Percentiles rank a stretch among this genome's conserved stretches.
These are phyloP conservation scores for Xylaria nigripes DNA, from an alignment of 495 filamentous ascomycete genomes.

Conservation along the genomic window DNA sequence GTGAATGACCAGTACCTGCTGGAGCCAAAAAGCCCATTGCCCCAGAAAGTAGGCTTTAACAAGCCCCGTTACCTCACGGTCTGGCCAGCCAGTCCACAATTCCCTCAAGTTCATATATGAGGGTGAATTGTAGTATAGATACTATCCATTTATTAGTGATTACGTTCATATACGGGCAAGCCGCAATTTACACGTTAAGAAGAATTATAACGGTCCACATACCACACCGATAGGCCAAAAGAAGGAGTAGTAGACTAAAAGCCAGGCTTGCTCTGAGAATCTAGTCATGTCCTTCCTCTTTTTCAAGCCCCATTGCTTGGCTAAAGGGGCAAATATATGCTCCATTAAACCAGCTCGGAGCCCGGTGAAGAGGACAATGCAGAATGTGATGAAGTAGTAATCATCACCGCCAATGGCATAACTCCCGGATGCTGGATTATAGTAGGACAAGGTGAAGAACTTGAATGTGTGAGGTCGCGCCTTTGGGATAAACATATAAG, in stretches of 20 bases:
- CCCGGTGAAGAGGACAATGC: conserved; percentile 76
- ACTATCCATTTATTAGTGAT: conserved; percentile 45
- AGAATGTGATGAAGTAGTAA: conserved; percentile 67
- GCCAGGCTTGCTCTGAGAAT: conserved; percentile 91
- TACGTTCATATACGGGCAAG: not conserved
- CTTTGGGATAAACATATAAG: conserved; percentile 71
- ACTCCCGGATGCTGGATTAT: conserved; percentile 53
- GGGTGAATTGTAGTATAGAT: conserved; percentile 65
- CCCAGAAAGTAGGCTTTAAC: conserved; percentile 89
- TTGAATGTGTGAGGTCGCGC: conserved; percentile 69
- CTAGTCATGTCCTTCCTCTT: conserved; percentile 65
- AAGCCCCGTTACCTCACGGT: conserved; percentile 57
- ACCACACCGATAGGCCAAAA: conserved; percentile 85
- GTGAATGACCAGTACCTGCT: conserved; percentile 89
- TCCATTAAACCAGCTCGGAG: conserved; percentile 81
- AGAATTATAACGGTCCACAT: conserved; percentile 29
- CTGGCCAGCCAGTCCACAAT: conserved; percentile 79
- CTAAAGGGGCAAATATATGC: conserved; percentile 72
- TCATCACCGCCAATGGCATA: conserved; percentile 76
- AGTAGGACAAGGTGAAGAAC: conserved; percentile 81
- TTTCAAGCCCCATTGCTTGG: conserved; percentile 56
- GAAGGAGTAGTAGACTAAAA: conserved; percentile 66
- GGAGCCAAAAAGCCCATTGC: conserved; percentile 87
- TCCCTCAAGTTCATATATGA: conserved; percentile 71
- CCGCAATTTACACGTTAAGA: not conserved